Conservation (phyloP, 257 asterid genomes). For the Petunia secreta region DNA sequence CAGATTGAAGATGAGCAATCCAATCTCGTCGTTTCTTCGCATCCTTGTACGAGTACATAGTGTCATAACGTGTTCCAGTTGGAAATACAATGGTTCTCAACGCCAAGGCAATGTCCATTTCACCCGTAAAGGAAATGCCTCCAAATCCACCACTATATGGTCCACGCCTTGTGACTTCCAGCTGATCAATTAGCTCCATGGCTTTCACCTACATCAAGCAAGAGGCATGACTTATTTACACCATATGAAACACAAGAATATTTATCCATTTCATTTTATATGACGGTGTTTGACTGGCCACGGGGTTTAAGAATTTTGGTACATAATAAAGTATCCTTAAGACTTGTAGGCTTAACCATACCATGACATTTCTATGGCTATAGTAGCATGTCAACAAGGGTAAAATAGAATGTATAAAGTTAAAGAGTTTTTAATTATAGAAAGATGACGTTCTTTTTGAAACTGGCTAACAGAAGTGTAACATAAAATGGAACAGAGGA, state of each 20-base stretch:
- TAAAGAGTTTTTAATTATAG: too few species aligned
- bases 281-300: too few species aligned
- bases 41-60: constrained; percentile 79
- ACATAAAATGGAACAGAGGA: too few species aligned
- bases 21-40: constrained; percentile 65
- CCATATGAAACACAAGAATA: not conserved
- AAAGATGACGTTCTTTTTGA: too few species aligned
- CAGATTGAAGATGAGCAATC: constrained; percentile 94
- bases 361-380: not conserved
- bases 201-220: constrained; percentile 73
- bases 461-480: too few species aligned
- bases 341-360: not conserved
- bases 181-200: constrained; percentile 88
- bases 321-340: not conserved
- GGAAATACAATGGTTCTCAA: constrained; percentile 93
- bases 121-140: constrained; percentile 88
- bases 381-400: not conserved
- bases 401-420: not conserved
- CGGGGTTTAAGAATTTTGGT: too few species aligned
- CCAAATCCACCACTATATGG: constrained; percentile 99
- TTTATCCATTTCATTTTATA: too few species aligned
- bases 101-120: constrained; percentile 94
- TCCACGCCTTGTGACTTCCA: constrained; percentile 88
- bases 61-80: constrained; percentile 64
- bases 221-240: not conserved